Conservation (phyloP, 495 filamentous ascomycete species). For the Viridothelium virens region DNA sequence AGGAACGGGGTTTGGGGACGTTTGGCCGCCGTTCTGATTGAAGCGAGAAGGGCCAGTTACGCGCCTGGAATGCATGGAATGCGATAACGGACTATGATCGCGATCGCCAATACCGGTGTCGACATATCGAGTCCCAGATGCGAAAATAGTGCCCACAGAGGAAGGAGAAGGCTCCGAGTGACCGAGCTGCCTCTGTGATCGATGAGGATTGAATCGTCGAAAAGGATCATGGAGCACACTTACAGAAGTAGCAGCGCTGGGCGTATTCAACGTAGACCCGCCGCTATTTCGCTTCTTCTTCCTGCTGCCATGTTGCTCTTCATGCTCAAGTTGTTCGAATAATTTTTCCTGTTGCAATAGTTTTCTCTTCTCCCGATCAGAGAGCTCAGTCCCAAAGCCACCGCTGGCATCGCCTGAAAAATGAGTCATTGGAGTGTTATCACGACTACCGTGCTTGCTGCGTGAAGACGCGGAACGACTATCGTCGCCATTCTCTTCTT, state of each 20-base stretch:
- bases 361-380: slow-evolving; percentile 81
- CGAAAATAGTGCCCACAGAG: not conserved
- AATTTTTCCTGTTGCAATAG: slow-evolving; percentile 74
- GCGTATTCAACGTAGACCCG: slow-evolving; percentile 42
- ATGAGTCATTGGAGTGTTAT: slow-evolving; percentile 62
- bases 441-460: slow-evolving; percentile 71
- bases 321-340: slow-evolving; percentile 58
- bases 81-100: not conserved
- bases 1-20: not conserved
- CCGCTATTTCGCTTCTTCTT: slow-evolving; percentile 57
- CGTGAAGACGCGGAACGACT: slow-evolving; percentile 61
- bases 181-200: slow-evolving; percentile 30
- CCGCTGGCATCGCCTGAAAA: slow-evolving; percentile 39
- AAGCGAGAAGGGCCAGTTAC: not conserved
- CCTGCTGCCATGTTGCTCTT: slow-evolving; percentile 41
- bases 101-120: not conserved
- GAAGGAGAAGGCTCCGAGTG: slow-evolving; percentile 18
- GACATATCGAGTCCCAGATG: slow-evolving; percentile 14
- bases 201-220: not conserved
- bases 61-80: not conserved
- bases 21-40: not conserved
- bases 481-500: slow-evolving; percentile 51
- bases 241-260: slow-evolving; percentile 27
- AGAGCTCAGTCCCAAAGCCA: slow-evolving; percentile 56
- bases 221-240: not conserved